phyloP scores from a whole-genome alignment of 1,284 basidiomycete genomes.

The Takashimella koratensis region DNA sequence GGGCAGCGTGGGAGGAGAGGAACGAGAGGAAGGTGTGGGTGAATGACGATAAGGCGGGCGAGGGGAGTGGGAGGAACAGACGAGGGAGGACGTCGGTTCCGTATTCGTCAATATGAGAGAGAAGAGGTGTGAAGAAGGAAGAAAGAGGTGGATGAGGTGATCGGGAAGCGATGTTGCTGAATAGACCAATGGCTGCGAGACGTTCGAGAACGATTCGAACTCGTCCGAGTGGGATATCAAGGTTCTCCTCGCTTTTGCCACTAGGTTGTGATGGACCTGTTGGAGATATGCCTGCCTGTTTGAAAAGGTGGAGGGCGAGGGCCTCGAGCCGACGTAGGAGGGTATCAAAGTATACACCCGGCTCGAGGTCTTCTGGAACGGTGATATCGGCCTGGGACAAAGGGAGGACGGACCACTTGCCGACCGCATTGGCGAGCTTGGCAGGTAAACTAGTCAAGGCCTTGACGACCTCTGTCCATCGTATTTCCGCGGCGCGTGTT shows the following conservation, averaged over 20 bases:
- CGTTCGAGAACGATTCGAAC: conserved; percentile 26
- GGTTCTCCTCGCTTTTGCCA: too few relatives aligned
- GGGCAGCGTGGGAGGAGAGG: conserved; percentile 14
- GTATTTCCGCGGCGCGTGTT: conserved; percentile 8
- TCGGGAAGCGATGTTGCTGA: conserved; percentile 24
- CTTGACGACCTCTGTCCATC: conserved; percentile 42
- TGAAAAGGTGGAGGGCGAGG: conserved; percentile 53
- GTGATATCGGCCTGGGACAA: too few relatives aligned
- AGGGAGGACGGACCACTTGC: conserved; percentile 48
- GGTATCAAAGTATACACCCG: conserved; percentile 56
- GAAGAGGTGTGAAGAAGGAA: conserved; percentile 51
- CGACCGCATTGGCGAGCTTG: conserved; percentile 43
- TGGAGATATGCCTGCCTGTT: conserved; percentile 31
- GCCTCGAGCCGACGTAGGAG: conserved; percentile 48
- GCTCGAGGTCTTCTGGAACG: conserved; percentile 19
- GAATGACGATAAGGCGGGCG: conserved; percentile 45
- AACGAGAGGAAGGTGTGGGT: conserved; percentile 25
- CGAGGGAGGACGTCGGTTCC: conserved; percentile 55
- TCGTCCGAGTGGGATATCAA: too few relatives aligned
- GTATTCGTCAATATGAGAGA: conserved; percentile 57
- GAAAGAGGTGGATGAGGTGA: conserved; percentile 37
- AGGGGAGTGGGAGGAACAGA: conserved; percentile 60
- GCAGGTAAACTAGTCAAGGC: conserved; percentile 27
- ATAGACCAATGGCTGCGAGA: conserved; percentile 29
- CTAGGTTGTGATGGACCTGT: too few relatives aligned